Percentiles rank a stretch among this genome's conserved stretches.
phyloP scores from a whole-genome alignment of 805 yeast genomes.

The Ogataea henricii region DNA sequence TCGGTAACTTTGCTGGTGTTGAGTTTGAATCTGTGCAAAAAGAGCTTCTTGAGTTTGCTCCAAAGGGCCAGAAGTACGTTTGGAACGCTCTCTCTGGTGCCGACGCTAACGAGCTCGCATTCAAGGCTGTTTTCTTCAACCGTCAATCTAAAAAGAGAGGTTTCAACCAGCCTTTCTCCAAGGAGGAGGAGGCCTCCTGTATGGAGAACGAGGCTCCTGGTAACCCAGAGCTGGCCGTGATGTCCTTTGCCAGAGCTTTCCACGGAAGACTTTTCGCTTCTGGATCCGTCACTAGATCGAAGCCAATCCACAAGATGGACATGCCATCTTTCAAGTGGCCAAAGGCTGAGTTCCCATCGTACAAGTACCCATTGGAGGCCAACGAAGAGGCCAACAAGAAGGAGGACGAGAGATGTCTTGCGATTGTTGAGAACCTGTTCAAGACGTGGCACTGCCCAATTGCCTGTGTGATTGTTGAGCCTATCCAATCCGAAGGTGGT shows the following conservation, averaged over 20 bases:
- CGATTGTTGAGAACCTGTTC: conserved; percentile 70
- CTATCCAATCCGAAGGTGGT: conserved; percentile 91
- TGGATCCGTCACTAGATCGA: conserved; percentile 87
- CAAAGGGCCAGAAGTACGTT: conserved; percentile 70
- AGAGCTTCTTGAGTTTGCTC: conserved; percentile 72
- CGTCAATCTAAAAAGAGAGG: conserved; percentile 73
- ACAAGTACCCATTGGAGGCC: conserved; percentile 76
- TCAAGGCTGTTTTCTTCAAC: conserved; percentile 85
- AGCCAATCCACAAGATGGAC: conserved; percentile 91
- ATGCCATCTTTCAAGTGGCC: conserved; percentile 97
- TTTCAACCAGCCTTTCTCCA: conserved; percentile 55
- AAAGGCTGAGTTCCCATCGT: conserved; percentile 83
- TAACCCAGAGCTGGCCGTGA: conserved; percentile 79
- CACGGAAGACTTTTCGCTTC: conserved; percentile 95
- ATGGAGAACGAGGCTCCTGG: conserved; percentile 89
- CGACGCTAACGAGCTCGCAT: conserved; percentile 87
- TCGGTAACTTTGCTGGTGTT: conserved; percentile 76
- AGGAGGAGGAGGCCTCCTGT: conserved; percentile 67
- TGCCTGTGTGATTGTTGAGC: conserved; percentile 89
- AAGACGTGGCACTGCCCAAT: conserved; percentile 71
- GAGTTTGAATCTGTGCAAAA: conserved; percentile 54
- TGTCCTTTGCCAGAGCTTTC: conserved; percentile 87
- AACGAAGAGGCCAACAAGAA: conserved; percentile 75
- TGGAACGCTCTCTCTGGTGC: conserved; percentile 87
- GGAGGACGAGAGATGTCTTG: conserved; percentile 83